Base-by-base conservation (phyloP, 805 yeast species). In the Metschnikowia kofuensis region DNA sequence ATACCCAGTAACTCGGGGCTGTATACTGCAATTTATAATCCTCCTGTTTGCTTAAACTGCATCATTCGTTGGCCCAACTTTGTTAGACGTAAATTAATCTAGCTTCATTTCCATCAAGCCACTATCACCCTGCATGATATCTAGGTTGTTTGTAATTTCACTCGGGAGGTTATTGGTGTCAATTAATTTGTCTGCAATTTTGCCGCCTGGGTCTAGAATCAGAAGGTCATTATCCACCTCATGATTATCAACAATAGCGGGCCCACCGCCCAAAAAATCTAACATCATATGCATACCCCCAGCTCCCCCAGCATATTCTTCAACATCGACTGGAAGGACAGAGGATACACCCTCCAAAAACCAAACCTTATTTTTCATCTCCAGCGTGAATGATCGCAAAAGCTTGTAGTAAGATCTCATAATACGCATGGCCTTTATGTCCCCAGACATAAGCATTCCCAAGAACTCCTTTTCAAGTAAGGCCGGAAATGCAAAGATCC, bases 401-500 rank as follows among this genome's bases (percentile, higher is more conserved):
- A 91, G 69, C 48, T 87, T 83, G 69, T 91, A 91, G 71, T 91
- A 91, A 47, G 87, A 85, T 56, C 95, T 75, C 88, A 92, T 88
- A 53, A 92, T 89, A 57, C 96, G 75, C 89, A 89, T 89, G 2
- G 97, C 96, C 43, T 85, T 80, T 32, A 84, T 67, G 66, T 92
- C 97, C 41, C 96, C 95, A 10, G 84, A 79, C 82, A 88, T 87
- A 39, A 92, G 74, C 38, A 89, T 66, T 1, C 87, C 83, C 34
- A 91, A 72, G 56, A 92, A 87, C 16, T 82, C 79, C 63, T 85
- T 87, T 63, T 92, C 97, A 56, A 92, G 72, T 43, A 92, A 68
- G 0, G 97, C 98, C 7, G 97, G 97, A 67, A 91, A 90, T 4
- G 96, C 90, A 72, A 92, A 90, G 13, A 91, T 85, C 42, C 97